These are phyloP conservation scores for Metschnikowia gelsemii DNA, from an alignment of 805 yeast species.

Conservation along the genomic window DNA sequence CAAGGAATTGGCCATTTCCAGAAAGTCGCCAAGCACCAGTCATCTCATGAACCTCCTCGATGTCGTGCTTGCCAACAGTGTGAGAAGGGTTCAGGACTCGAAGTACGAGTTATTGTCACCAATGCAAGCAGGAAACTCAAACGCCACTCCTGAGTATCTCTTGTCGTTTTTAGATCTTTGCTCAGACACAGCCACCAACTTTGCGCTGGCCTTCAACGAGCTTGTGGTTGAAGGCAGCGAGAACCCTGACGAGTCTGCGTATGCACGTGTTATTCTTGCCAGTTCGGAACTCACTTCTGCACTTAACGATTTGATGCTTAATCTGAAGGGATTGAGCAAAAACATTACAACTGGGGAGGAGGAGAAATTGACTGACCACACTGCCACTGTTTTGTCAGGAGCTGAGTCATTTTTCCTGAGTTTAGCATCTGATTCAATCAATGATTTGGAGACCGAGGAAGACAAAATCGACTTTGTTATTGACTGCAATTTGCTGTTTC, in stretches of 20 bases:
- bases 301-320: constrained; percentile 59
- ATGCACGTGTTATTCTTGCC: constrained; percentile 58
- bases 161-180: constrained; percentile 69
- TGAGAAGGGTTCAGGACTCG: constrained; percentile 70
- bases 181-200: constrained; percentile 70
- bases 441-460: constrained; percentile 51
- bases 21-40: constrained; percentile 47
- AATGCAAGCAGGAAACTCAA: constrained; percentile 78
- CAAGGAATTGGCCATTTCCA: constrained; percentile 53
- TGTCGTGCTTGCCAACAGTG: constrained; percentile 65
- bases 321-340: constrained; percentile 67
- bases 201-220: constrained; percentile 73
- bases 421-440: constrained; percentile 52
- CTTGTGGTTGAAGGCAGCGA: constrained; percentile 74
- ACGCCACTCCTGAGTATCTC: constrained; percentile 67
- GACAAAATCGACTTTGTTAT: constrained; percentile 77
- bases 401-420: constrained; percentile 62
- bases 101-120: constrained; percentile 71
- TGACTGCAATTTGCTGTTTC: constrained; percentile 71
- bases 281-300: constrained; percentile 63
- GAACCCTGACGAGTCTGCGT: constrained; percentile 48
- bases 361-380: constrained; percentile 47
- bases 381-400: constrained; percentile 58
- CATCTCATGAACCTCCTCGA: constrained; percentile 60
- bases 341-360: constrained; percentile 53